These are phyloP conservation scores for Magnolia officinalis DNA, from an alignment of 164 flowering plant species.

Conservation along the genomic window DNA sequence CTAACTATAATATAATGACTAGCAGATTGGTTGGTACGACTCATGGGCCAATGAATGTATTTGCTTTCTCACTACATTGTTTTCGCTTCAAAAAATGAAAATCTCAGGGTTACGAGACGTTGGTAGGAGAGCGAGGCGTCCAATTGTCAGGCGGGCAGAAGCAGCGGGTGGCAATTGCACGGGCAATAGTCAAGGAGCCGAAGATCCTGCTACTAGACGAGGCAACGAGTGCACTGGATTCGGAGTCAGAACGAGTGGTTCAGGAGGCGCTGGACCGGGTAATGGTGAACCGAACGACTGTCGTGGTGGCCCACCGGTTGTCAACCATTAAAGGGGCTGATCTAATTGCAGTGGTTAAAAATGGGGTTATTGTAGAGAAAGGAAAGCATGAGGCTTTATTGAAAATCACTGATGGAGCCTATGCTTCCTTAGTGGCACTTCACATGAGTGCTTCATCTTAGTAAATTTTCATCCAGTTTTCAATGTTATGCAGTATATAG, in stretches of 20 bases:
- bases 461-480: not conserved
- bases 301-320: slow-evolving; percentile 77
- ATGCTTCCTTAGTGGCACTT: slow-evolving; percentile 66
- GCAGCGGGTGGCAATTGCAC: slow-evolving; percentile 79
- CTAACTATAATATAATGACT: too few species aligned
- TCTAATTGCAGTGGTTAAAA: slow-evolving; percentile 66
- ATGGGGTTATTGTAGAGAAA: slow-evolving; percentile 69
- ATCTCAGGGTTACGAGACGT: slow-evolving; percentile 65
- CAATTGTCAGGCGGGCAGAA: slow-evolving; percentile 86
- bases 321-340: slow-evolving; percentile 70
- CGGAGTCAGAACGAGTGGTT: slow-evolving; percentile 71
- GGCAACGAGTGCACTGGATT: slow-evolving; percentile 79
- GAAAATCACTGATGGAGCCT: slow-evolving; percentile 43
- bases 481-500: not conserved
- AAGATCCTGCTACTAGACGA: slow-evolving; percentile 68
- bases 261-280: slow-evolving; percentile 72
- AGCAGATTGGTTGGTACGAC: too few species aligned
- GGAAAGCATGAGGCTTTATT: slow-evolving; percentile 65
- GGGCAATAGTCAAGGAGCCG: slow-evolving; percentile 71
- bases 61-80: not conserved
- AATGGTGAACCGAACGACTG: slow-evolving; percentile 67
- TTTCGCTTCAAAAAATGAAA: not conserved
- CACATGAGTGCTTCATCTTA: slow-evolving; percentile 31
- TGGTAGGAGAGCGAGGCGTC: slow-evolving; percentile 75
- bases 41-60: too few species aligned